Percentiles rank a stretch among this genome's conserved stretches.
phyloP scores from a whole-genome alignment of 148 eudicot genomes.

The Rhododendron ferrugineum region DNA sequence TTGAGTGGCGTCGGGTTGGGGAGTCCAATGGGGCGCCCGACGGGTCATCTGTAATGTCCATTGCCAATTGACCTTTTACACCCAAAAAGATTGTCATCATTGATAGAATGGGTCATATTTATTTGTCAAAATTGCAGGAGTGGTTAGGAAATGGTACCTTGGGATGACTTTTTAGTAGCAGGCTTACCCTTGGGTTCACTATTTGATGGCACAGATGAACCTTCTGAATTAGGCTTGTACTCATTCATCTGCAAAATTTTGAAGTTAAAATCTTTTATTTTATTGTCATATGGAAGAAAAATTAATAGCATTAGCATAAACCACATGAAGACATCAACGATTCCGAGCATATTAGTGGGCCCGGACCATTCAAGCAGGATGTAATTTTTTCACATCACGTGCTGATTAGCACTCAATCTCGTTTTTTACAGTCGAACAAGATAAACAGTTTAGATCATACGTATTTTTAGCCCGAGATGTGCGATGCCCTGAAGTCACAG shows the following conservation, averaged over 20 bases:
- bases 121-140: background rate
- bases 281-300: background rate
- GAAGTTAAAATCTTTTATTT: too few species aligned
- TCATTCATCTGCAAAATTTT: slow-evolving; percentile 23
- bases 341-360: too few species aligned
- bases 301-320: too few species aligned
- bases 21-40: background rate
- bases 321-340: too few species aligned
- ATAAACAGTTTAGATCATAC: background rate
- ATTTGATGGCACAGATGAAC: slow-evolving; percentile 12
- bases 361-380: background rate
- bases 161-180: background rate
- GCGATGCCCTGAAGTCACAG: background rate
- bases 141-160: background rate
- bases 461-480: background rate
- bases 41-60: background rate
- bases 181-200: slow-evolving; percentile 6
- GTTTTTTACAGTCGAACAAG: background rate
- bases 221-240: slow-evolving; percentile 18
- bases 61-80: background rate
- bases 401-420: background rate
- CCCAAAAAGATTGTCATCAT: background rate
- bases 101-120: background rate
- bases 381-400: background rate
- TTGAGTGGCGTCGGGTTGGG: background rate